Conservation (phyloP, 495 filamentous ascomycete genomes). For the Tuber magnatum region DNA sequence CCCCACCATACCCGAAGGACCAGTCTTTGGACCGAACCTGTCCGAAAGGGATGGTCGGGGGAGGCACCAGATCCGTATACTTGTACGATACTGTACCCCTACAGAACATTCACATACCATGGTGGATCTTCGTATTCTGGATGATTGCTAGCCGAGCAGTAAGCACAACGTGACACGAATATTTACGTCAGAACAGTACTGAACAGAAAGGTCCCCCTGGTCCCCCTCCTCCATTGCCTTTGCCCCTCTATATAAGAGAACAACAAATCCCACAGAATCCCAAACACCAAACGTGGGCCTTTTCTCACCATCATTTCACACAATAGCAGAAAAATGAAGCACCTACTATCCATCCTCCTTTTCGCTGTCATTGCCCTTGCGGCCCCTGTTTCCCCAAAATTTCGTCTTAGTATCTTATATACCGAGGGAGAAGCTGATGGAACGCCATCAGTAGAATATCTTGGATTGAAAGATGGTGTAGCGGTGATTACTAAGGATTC, state of each 20-base stretch:
- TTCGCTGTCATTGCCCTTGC: not conserved
- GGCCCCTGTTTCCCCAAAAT: not conserved
- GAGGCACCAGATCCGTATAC: not conserved
- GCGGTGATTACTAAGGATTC: not conserved
- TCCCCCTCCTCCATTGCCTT: not conserved
- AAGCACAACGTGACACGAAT: not conserved
- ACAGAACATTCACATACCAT: not conserved
- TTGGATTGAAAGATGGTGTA: not conserved
- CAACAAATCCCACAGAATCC: not conserved
- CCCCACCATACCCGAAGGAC: not conserved
- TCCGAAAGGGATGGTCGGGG: not conserved
- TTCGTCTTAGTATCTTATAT: not conserved
- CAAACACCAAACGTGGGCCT: not conserved
- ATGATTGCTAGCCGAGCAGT: not conserved
- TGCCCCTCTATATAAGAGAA: not conserved
- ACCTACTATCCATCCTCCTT: not conserved
- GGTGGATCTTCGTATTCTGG: not conserved
- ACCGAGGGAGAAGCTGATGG: not conserved
- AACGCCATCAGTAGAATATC: not conserved
- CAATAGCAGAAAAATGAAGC: not conserved
- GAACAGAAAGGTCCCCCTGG: not conserved
- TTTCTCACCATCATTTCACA: not conserved
- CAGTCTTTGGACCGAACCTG: not conserved
- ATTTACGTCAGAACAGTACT: not conserved
- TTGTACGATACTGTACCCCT: not conserved